Evolutionary conservation across 2,329 filamentous ascomycete species (phyloP).

Genomic region (Magnaporthiopsis rhizophila): DNA sequence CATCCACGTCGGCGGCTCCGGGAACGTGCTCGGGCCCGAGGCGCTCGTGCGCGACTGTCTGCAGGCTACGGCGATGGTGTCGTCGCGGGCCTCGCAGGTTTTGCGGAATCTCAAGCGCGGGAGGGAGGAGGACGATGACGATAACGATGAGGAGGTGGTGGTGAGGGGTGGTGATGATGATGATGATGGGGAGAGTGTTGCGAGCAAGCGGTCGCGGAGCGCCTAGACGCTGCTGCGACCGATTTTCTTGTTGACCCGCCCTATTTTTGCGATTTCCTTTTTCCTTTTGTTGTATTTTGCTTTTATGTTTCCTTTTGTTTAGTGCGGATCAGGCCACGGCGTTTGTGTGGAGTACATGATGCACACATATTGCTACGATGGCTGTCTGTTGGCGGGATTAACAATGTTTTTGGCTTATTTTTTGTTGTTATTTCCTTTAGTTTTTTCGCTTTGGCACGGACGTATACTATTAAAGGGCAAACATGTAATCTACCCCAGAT

Average conservation of each 20-base stretch:
- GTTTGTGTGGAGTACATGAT: no score
- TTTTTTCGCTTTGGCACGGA: no score
- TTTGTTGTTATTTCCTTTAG: no score
- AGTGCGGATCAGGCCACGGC: no score
- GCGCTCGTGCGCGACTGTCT: constrained; percentile 7
- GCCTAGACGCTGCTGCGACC: not conserved
- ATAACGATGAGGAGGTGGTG: not conserved
- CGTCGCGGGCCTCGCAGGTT: no score
- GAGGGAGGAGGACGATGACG: not conserved
- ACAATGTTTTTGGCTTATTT: no score
- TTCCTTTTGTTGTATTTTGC: not conserved
- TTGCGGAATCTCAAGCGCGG: not conserved
- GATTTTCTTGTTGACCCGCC: not conserved
- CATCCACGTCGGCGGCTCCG: constrained; percentile 32
- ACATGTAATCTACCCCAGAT: no score
- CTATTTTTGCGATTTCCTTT: not conserved
- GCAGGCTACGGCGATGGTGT: not conserved
- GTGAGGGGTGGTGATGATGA: not conserved
- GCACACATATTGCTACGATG: no score
- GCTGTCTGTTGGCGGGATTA: no score
- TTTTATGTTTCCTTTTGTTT: no score
- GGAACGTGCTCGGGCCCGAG: constrained; percentile 34
- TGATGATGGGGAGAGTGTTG: not conserved
- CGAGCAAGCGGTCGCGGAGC: constrained; percentile 1
- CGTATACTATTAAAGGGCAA: no score